Evolutionary conservation across 176 grass and related monocot species (phyloP), one percentile per base, ranked within the genome.

Genomic region (Cenchrus americanus): DNA sequence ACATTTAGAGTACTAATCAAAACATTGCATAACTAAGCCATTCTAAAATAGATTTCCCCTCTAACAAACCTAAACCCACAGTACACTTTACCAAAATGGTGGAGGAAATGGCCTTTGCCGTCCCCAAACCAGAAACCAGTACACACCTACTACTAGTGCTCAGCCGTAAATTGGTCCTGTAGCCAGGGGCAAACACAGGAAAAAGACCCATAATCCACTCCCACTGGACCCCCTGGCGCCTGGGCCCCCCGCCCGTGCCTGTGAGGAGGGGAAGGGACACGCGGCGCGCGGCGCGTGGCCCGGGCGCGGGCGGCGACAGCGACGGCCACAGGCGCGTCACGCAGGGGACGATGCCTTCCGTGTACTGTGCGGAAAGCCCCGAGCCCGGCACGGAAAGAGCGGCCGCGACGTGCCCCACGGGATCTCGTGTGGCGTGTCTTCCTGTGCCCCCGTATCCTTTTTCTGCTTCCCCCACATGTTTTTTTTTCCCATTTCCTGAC

Each of bases 291-390:
- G 34, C 34, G 34, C 2, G 10, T 30, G 23, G 34, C 24, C 15
- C 7, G 1, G 5, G 4, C 4, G 5, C 34, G 2, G 1, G 8
- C 11, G 19, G 40, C 1, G 65, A 78, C 30, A 85, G 18, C 8
- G 7, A 85, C 0, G 74, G 66, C 73, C 69, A 86, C 59, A 74
- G 52, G 23, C 30, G 27, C 76, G 8, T 44, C 52, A 66, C 64
- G 86, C 66, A 69, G 62, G 73, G 80, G 75, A 73, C 44, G 59
- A 89, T 90, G 55, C 80, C 80, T 87, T 90, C 55, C 64, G 54
- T 87, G 85, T 4, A 66, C 59, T 19, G 77, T 73, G 17, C 21
- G 47, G 8, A 66, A 71, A 21, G 14, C 1, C 27, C 27, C 2
- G 41, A 74, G 14, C n/a, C 6, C 1, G 5, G 5, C 53, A 26